Base-by-base conservation (phyloP, 2,329 filamentous ascomycete species). In the Beauveria caledonica region DNA sequence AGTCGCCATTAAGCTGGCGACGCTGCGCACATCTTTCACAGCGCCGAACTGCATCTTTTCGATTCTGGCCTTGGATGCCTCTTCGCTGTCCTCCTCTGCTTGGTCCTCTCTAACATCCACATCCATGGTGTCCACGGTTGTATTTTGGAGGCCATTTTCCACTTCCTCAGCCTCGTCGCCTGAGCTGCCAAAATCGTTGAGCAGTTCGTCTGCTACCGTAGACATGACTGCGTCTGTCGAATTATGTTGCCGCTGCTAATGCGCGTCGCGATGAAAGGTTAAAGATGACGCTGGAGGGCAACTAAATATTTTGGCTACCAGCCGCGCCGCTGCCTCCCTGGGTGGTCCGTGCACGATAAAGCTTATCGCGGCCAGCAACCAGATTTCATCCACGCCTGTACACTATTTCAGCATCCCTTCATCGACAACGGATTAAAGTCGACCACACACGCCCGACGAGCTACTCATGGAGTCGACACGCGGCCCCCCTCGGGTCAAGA, bases 401-500 rank as follows among this genome's bases (percentile, higher is more conserved):
- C n/a, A 46, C 3, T 21, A 27, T 36, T 19, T 25, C 51, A 40
- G 19, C 58, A 15, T 17, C 39, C 17, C 17, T 57, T 21, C 46
- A 58, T 50, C 55, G 45, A 58, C 55, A 58, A 36, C 33, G 33
- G 11, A 5, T 15, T 9, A 8, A 33, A 49, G 21, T 40, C 54
- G 45, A 57, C 42, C 46, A 60, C 39, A 42, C 9, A 42, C 45
- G 45, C 19, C 23, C 25, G 5, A 36, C 50, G 39, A 54, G 39
- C 39, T 40, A 83, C 64, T 64, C 65, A 97, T 97, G 92, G 93
- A 97, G 80, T 85, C 88, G 61, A 87, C 89, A 66, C 88, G 93
- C 65, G 94, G 93, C 68, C 93, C 94, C 62, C 93, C 94, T 13
- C 83, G 92, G 83, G 94, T 99, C 80, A 97, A 97, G 77, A 97